Conservation (phyloP, 495 filamentous ascomycete species). For the Hyphodiscus hymeniophilus region DNA sequence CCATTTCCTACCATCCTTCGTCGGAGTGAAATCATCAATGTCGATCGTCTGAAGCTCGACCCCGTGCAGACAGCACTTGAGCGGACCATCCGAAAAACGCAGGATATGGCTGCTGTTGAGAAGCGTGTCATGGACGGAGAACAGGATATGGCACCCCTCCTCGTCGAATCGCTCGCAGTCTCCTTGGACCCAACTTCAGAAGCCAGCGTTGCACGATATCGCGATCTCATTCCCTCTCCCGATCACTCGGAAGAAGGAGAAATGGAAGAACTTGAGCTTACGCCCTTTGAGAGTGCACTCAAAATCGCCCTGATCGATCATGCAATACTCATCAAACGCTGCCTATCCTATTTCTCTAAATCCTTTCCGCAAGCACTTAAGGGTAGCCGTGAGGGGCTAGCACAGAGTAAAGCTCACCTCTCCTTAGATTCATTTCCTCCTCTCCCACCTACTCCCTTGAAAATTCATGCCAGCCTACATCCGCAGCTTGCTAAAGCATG, state of each 20-base stretch:
- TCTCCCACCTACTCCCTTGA: constrained; percentile 20
- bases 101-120: constrained; percentile 70
- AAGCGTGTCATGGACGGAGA: constrained; percentile 69
- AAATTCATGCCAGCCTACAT: neutral
- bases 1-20: constrained; percentile 87
- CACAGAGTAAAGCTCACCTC: constrained; percentile 28
- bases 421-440: neutral
- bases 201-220: constrained; percentile 66
- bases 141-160: constrained; percentile 45
- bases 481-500: constrained; percentile 3
- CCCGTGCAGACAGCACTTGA: constrained; percentile 72
- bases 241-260: constrained; percentile 22
- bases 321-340: constrained; percentile 76
- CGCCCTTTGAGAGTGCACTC: constrained; percentile 73
- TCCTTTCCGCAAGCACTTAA: constrained; percentile 8
- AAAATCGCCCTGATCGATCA: constrained; percentile 84
- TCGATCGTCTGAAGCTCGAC: constrained; percentile 19
- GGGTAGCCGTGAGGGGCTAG: constrained; percentile 30
- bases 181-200: constrained; percentile 62
- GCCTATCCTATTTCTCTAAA: constrained; percentile 59
- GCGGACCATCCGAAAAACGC: constrained; percentile 82
- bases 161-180: constrained; percentile 66
- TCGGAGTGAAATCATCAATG: constrained; percentile 71
- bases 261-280: constrained; percentile 42
- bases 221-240: constrained; percentile 50